Evolutionary conservation across 2,329 filamentous ascomycete species (phyloP), one percentile per base, ranked within the genome.

Genomic region (Scedosporium apiospermum): DNA sequence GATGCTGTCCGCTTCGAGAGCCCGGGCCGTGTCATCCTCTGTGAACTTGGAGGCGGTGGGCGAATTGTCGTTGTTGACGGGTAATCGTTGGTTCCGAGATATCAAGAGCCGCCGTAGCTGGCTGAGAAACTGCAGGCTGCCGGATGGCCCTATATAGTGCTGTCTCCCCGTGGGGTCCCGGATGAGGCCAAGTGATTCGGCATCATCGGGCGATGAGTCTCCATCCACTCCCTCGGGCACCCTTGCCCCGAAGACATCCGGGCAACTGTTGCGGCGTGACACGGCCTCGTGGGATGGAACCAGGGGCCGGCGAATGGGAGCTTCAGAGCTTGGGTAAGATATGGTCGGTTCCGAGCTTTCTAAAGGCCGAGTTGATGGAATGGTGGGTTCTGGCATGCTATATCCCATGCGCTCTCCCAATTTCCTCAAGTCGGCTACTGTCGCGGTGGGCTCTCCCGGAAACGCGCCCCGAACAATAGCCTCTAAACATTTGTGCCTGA

Each of bases 71-170:
- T 27, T 7, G 42, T 62, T 41, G 60, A 61, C 27, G 42, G 63
- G 57, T 4, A 34, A 30, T 38, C 16, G 57, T 30, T 30, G 57
- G 16, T 58, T 41, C 26, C 57, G 27, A 21, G 63, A 64, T 10
- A 58, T 58, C 57, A 74, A 64, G 1, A 75, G 67, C n/a, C 70
- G 64, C 2, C 74, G 70, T 1, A 76, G 68, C 61, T 75, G 69
- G 1, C 70, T 72, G 57, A 73, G 66, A 58, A 76, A 76, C 62
- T 72, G 70, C 14, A 75, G 68, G 2, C 71, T 74, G 1, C 74
- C 73, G 0, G 73, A 75, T 3, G 73, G 73, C 0, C 74, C 73
- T 27, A 75, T 74, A 51, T 74, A 76, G 60, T 76, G 73, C 63
- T 72, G 69, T 51, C 71, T 71, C 0, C 74, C 74, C 12, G 71